Conservation (phyloP, 2,329 filamentous ascomycete species). For the Cladosporium colombiae region DNA sequence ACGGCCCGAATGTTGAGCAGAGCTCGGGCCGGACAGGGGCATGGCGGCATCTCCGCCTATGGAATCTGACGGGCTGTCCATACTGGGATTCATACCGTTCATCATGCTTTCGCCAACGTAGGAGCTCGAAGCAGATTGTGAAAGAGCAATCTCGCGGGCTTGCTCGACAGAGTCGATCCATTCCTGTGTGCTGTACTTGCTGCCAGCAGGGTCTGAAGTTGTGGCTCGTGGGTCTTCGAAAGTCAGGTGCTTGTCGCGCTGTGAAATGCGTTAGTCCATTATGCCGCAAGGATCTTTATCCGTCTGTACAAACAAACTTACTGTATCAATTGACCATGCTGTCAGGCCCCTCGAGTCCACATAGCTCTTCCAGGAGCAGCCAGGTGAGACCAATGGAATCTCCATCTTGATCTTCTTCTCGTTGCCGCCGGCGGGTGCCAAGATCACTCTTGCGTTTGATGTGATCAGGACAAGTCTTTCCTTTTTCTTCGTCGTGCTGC, state of each 20-base stretch:
- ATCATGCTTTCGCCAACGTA: conserved; percentile 56
- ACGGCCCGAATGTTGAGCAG: conserved; percentile 28
- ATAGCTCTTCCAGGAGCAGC: conserved; percentile 76
- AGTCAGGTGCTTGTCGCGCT: conserved; percentile 86
- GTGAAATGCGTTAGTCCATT: conserved; percentile 14
- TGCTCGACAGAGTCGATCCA: conserved; percentile 90
- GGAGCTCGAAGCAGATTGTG: conserved; percentile 66
- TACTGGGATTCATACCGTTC: conserved; percentile 51
- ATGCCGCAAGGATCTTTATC: too few relatives aligned
- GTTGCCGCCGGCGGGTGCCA: conserved; percentile 88
- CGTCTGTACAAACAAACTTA: too few relatives aligned
- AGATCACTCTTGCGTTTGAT: conserved; percentile 82
- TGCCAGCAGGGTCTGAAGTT: conserved; percentile 61
- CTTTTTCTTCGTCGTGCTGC: conserved; percentile 86
- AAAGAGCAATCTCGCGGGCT: conserved; percentile 79
- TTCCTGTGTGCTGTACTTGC: conserved; percentile 74
- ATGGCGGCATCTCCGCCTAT: conserved; percentile 56
- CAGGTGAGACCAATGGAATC: conserved; percentile 75
- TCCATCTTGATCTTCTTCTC: conserved; percentile 96
- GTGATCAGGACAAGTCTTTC: conserved; percentile 94
- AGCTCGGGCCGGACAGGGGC: conserved; percentile 31
- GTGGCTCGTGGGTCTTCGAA: conserved; percentile 90
- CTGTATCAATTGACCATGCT: conserved; percentile 89
- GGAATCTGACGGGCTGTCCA: conserved; percentile 78
- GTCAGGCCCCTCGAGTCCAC: conserved; percentile 84